phyloP scores from a whole-genome alignment of 768 basidiomycete genomes.

The Hypholoma fasciculare region DNA sequence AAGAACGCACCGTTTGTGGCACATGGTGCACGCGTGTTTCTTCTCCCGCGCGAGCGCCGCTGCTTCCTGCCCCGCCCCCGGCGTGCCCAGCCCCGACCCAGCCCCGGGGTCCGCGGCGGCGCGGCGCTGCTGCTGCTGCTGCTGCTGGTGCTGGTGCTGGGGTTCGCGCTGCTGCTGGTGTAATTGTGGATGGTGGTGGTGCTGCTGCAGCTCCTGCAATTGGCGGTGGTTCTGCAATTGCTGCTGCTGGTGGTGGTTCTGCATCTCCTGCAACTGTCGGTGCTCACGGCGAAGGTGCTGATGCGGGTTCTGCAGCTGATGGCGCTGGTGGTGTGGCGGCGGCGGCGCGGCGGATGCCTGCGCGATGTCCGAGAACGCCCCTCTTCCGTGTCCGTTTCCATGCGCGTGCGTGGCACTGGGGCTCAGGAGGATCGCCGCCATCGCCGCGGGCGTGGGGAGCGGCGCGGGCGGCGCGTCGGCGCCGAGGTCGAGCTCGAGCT shows the following conservation, averaged over 20 bases:
- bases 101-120: constrained; percentile 15
- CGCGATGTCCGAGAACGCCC: not conserved
- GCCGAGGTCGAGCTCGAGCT: constrained; percentile 15
- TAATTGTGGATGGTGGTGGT: too few species aligned
- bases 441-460: constrained; percentile 47
- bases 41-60: constrained; percentile 57
- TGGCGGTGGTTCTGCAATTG: too few species aligned
- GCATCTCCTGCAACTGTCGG: too few species aligned
- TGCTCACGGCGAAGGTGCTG: too few species aligned
- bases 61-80: constrained; percentile 16
- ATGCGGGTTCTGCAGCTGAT: too few species aligned
- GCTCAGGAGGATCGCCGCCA: constrained; percentile 48
- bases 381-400: constrained; percentile 1
- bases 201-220: too few species aligned
- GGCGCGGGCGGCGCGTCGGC: constrained; percentile 34
- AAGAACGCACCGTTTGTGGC: constrained; percentile 66
- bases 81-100: constrained; percentile 20
- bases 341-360: constrained; percentile 15
- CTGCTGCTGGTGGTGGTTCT: too few species aligned
- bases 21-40: constrained; percentile 81
- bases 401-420: constrained; percentile 17
- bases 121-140: constrained; percentile 11
- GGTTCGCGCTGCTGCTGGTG: too few species aligned
- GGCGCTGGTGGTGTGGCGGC: too few species aligned
- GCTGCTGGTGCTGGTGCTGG: too few species aligned